phyloP scores from a whole-genome alignment of 495 filamentous ascomycete genomes.

The Lineolata rhizophorae region DNA sequence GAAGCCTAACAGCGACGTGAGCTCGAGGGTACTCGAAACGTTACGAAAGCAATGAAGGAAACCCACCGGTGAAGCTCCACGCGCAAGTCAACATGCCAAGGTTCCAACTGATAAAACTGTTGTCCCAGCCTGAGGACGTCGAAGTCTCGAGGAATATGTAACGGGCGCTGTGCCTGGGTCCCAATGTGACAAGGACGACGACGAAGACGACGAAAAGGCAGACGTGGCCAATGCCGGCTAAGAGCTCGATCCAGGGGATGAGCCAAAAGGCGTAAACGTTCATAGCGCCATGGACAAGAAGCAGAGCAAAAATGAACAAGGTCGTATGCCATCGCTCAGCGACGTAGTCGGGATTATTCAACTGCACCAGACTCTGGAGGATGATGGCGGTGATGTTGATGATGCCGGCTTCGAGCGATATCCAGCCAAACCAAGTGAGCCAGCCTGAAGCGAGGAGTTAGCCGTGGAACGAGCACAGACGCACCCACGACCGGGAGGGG shows the following conservation, averaged over 20 bases:
- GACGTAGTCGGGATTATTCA: constrained; percentile 8
- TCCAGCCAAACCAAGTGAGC: not conserved
- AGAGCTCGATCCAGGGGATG: not conserved
- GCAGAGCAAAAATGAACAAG: not conserved
- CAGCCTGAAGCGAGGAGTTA: constrained; percentile 7
- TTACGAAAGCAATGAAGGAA: constrained; percentile 6
- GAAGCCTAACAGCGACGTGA: not conserved
- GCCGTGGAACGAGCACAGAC: too few species aligned
- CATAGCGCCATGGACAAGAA: not conserved
- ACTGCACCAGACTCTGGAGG: constrained; percentile 8
- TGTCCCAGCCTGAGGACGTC: too few species aligned
- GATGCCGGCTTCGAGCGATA: not conserved
- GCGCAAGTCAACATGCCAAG: not conserved
- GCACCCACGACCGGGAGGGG: too few species aligned
- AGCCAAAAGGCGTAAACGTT: not conserved
- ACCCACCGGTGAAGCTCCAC: constrained; percentile 7
- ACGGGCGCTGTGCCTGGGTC: too few species aligned
- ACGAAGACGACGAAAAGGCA: constrained; percentile 1
- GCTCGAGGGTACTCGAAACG: too few species aligned
- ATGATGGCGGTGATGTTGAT: not conserved
- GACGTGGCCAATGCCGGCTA: constrained; percentile 1
- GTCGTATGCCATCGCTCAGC: constrained; percentile 1
- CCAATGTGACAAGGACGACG: not conserved
- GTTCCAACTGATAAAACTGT: not conserved
- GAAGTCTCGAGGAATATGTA: too few species aligned